These are phyloP conservation scores for Hymenoscyphus fructigenus DNA, from an alignment of 2,329 filamentous ascomycete genomes.

Conservation along the genomic window DNA sequence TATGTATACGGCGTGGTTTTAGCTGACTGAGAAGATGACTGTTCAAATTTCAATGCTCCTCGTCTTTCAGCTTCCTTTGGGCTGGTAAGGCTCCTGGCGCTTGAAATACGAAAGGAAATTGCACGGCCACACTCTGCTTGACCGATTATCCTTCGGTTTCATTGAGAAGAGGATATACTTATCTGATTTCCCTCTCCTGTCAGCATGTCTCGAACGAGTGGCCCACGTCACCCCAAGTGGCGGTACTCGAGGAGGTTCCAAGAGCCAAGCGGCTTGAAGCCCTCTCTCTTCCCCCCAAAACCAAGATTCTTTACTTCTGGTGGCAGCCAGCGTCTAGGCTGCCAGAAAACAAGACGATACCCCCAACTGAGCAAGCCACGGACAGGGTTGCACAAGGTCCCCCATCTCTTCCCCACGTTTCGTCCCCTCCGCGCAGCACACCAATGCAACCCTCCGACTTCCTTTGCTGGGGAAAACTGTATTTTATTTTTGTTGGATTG, in stretches of 20 bases:
- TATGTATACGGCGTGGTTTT: slow-evolving; percentile 1
- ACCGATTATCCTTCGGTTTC: not conserved
- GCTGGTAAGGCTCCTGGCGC: not conserved
- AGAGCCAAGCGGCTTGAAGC: not conserved
- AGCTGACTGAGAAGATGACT: not conserved
- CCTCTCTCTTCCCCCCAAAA: not conserved
- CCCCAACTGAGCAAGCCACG: not conserved
- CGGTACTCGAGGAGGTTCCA: not conserved
- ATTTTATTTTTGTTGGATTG: not conserved
- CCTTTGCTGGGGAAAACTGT: not conserved
- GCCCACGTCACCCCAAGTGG: not conserved
- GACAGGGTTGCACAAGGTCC: slow-evolving; percentile 1
- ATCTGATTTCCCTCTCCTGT: not conserved
- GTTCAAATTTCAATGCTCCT: not conserved
- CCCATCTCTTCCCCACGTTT: not conserved
- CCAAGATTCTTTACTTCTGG: not conserved
- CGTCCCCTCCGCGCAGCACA: not conserved
- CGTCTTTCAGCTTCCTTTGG: not conserved
- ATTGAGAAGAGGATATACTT: not conserved
- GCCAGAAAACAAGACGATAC: not conserved
- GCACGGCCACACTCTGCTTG: not conserved
- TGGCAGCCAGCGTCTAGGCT: not conserved
- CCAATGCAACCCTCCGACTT: not conserved
- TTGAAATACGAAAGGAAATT: slow-evolving; percentile 3
- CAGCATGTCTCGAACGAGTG: not conserved